These are phyloP conservation scores for Laburnicola sp. DNA, from an alignment of 2,329 filamentous ascomycete species.

Conservation along the genomic window DNA sequence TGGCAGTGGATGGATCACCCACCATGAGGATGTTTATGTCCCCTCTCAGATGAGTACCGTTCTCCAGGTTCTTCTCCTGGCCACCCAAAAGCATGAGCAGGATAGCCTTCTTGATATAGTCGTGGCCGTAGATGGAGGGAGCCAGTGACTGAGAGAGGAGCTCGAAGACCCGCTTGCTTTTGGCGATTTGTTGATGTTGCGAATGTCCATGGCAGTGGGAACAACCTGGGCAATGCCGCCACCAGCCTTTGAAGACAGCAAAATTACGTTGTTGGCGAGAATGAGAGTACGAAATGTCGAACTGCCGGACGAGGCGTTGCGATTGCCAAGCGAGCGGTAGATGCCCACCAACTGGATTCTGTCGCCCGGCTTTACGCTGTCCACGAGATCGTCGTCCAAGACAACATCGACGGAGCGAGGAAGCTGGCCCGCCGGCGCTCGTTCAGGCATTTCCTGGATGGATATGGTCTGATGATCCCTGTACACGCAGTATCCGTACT, in stretches of 20 bases:
- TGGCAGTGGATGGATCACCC: conserved; percentile 95
- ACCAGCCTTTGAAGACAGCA: conserved; percentile 93
- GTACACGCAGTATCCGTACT: conserved; percentile 95
- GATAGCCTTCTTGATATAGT: conserved; percentile 97
- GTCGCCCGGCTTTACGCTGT: conserved; percentile 92
- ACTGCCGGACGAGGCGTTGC: conserved; percentile 87
- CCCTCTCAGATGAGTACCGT: conserved; percentile 94
- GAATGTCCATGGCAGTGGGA: conserved; percentile 95
- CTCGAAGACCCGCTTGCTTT: conserved; percentile 92
- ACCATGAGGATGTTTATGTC: conserved; percentile 99
- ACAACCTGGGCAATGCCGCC: conserved; percentile 88
- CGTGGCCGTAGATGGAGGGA: conserved; percentile 94
- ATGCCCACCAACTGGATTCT: conserved; percentile 96
- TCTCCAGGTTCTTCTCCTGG: conserved; percentile 98
- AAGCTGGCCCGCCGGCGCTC: conserved; percentile 91
- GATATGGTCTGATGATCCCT: conserved; percentile 97
- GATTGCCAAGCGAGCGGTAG: conserved; percentile 89
- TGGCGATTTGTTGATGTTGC: conserved; percentile 98
- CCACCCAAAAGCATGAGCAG: conserved; percentile 92
- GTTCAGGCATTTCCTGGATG: conserved; percentile 98
- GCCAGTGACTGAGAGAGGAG: conserved; percentile 91
- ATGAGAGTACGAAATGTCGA: conserved; percentile 94
- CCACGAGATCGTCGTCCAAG: conserved; percentile 93
- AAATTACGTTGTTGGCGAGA: conserved; percentile 90
- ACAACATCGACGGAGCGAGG: conserved; percentile 96